Evolutionary conservation across 148 eudicot genomes (phyloP).

Genomic region (Vaccinium corymbosum): DNA sequence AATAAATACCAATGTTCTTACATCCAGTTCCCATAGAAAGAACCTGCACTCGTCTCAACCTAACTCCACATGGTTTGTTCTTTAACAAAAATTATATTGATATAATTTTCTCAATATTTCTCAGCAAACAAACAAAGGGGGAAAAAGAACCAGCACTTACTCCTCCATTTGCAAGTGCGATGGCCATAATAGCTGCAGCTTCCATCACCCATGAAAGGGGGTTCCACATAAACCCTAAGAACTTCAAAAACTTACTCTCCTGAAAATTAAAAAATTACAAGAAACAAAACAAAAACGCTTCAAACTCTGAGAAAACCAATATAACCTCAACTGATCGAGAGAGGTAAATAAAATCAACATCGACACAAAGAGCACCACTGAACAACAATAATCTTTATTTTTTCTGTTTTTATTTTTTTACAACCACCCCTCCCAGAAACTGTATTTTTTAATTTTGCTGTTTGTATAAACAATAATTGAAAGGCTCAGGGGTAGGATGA

Average conservation of each 20-base stretch:
- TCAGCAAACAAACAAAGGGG: not conserved
- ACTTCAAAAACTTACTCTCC: constrained; percentile 41
- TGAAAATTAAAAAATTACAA: not conserved
- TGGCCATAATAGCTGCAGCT: constrained; percentile 41
- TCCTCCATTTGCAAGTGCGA: constrained; percentile 27
- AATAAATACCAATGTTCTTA: not conserved
- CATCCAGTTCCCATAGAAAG: not conserved
- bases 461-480: too few relatives aligned
- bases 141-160: constrained; percentile 3
- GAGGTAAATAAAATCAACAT: not conserved
- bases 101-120: not conserved
- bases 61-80: not conserved
- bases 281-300: not conserved
- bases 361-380: not conserved
- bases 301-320: not conserved
- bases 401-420: too few relatives aligned
- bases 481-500: too few relatives aligned
- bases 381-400: not conserved
- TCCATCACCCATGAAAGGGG: constrained; percentile 51
- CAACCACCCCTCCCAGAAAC: too few relatives aligned
- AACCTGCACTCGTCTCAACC: not conserved
- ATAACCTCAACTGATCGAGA: not conserved
- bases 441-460: too few relatives aligned
- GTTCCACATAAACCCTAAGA: constrained; percentile 48
- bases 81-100: not conserved